Evolutionary conservation across 192 early-diverging fungal species (phyloP).

Genomic region (Ambispora gerdemannii): DNA sequence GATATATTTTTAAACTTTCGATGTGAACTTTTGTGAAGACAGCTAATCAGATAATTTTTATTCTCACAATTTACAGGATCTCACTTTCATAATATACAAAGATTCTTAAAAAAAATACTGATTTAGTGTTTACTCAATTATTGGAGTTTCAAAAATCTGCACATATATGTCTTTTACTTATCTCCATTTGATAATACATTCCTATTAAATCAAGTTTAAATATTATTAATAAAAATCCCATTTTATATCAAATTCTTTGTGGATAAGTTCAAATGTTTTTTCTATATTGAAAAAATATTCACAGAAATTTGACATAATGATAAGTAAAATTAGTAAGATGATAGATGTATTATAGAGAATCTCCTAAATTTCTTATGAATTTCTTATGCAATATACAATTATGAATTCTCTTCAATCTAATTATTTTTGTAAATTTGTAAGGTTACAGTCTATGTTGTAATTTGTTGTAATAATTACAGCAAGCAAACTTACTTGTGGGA

Average conservation of each 20-base stretch:
- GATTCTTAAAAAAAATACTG: not conserved
- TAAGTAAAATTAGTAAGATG: too few species aligned
- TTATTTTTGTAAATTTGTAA: too few species aligned
- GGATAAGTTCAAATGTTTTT: not conserved
- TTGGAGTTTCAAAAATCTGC: not conserved
- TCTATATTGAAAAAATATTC: not conserved
- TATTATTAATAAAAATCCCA: conserved; percentile 4
- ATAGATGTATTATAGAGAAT: too few species aligned
- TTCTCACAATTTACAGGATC: not conserved
- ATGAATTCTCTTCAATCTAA: too few species aligned
- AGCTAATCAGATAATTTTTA: conserved; percentile 4
- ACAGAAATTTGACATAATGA: too few species aligned
- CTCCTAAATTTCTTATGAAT: too few species aligned
- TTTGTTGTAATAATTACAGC: too few species aligned
- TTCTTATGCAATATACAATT: too few species aligned
- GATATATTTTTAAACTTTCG: not conserved
- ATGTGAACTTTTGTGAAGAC: not conserved
- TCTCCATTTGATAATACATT: conserved; percentile 3
- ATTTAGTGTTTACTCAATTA: not conserved
- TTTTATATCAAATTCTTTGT: conserved; percentile 13
- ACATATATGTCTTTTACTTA: not conserved
- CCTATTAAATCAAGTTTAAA: not conserved
- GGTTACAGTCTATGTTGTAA: too few species aligned
- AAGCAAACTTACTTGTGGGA: too few species aligned
- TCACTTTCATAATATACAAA: not conserved